Percentiles rank a stretch among this genome's conserved stretches.
Conservation (phyloP, 2,329 filamentous ascomycete species). For the Cordyceps javanica region DNA sequence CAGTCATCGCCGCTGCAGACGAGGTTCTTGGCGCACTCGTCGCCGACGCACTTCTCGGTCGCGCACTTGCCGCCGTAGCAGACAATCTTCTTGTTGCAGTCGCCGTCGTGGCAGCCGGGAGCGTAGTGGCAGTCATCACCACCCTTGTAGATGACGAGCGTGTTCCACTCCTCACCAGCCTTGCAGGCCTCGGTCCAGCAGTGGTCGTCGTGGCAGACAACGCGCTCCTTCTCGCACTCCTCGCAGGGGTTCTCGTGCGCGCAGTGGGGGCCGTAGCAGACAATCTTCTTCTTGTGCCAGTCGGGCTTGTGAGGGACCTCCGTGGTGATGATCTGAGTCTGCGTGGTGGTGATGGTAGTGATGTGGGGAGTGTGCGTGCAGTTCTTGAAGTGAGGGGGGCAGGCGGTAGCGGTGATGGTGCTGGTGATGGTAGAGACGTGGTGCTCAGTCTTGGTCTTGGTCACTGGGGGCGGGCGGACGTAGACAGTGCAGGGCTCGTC, state of each 20-base stretch:
- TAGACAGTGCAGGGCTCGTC: constrained; percentile 15
- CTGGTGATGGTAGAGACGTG: constrained; percentile 24
- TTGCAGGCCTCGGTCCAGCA: constrained; percentile 23
- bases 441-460: constrained; percentile 24
- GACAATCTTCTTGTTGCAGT: constrained; percentile 27
- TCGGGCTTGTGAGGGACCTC: constrained; percentile 18
- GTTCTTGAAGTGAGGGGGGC: constrained; percentile 19
- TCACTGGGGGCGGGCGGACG: constrained; percentile 13
- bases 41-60: constrained; percentile 22
- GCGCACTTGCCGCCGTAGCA: constrained; percentile 28
- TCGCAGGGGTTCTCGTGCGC: constrained; percentile 22
- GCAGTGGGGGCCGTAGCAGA: constrained; percentile 31
- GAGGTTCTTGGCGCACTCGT: constrained; percentile 27
- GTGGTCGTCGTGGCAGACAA: constrained; percentile 25
- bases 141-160: constrained; percentile 24
- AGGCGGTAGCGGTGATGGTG: too few relatives aligned
- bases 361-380: constrained; percentile 19
- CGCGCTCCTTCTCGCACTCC: constrained; percentile 23
- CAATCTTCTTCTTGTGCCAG: constrained; percentile 26
- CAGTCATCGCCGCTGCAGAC: constrained; percentile 27
- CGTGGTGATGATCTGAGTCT: constrained; percentile 20
- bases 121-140: constrained; percentile 23
- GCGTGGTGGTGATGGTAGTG: constrained; percentile 17
- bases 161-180: constrained; percentile 22
- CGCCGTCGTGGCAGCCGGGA: constrained; percentile 17